Percentiles rank a stretch among this genome's conserved stretches.
Evolutionary conservation across 2,329 filamentous ascomycete genomes (phyloP).

Genomic region (Fusarium fujikuroi): DNA sequence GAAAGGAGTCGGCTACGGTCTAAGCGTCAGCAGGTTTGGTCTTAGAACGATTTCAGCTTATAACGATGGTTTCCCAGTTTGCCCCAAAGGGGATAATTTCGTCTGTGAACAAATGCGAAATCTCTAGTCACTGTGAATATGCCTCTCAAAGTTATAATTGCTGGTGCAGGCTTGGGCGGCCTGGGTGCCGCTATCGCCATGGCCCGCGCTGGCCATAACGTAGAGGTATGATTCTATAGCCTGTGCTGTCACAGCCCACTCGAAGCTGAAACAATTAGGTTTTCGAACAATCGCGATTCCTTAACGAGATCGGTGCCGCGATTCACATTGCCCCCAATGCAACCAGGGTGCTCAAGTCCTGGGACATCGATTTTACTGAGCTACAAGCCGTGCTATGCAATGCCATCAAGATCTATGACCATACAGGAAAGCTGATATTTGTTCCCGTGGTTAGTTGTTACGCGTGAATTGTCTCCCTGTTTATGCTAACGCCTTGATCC

Average conservation of each 20-base stretch:
- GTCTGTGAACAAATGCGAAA: background rate
- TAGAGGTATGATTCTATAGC: background rate
- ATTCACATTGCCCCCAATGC: slow-evolving; percentile 16
- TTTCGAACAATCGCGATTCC: slow-evolving; percentile 11
- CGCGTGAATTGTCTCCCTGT: fast-evolving
- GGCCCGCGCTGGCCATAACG: slow-evolving; percentile 4
- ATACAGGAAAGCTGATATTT: background rate
- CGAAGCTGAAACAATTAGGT: background rate
- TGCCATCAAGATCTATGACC: slow-evolving; percentile 8
- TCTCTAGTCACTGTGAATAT: background rate
- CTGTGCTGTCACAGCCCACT: fast-evolving
- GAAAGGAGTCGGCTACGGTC: background rate
- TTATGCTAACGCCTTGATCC: background rate
- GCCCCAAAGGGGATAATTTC: background rate
- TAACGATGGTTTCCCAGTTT: background rate
- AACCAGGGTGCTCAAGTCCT: slow-evolving; percentile 1
- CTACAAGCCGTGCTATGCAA: slow-evolving; percentile 11
- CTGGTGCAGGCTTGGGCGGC: slow-evolving; percentile 4
- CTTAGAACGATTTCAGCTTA: background rate
- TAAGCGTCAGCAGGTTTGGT: background rate
- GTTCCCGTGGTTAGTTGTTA: background rate
- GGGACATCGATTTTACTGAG: slow-evolving; percentile 1
- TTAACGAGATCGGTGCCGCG: slow-evolving; percentile 9
- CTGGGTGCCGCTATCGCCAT: slow-evolving; percentile 10
- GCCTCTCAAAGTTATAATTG: slow-evolving; percentile 10